Evolutionary conservation across 345 rosid species (phyloP).

Genomic region (Murraya paniculata): DNA sequence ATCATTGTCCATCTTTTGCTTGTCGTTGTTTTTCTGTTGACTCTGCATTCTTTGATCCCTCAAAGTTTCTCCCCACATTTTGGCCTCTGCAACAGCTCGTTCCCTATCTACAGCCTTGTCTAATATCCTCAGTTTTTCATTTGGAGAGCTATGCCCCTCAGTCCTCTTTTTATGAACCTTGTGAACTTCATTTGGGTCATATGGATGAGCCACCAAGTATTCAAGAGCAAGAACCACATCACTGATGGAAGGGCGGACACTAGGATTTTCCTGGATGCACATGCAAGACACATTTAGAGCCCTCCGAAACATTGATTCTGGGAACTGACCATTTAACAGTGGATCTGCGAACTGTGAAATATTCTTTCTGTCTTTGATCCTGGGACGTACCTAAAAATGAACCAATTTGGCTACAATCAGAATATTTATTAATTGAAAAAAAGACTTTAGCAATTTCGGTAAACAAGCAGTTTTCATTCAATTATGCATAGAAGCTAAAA

Average conservation of each 20-base stretch:
- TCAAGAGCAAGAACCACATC: slow-evolving; percentile 54
- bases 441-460: background rate
- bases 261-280: slow-evolving; percentile 50
- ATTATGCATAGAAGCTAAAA: background rate
- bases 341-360: slow-evolving; percentile 47
- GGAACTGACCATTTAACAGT: slow-evolving; percentile 30
- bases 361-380: slow-evolving; percentile 24
- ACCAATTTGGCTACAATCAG: background rate
- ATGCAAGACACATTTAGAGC: slow-evolving; percentile 49
- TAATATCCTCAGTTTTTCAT: slow-evolving; percentile 26
- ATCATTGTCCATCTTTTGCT: background rate
- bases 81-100: slow-evolving; percentile 37
- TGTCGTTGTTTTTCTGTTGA: background rate
- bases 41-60: slow-evolving; percentile 38
- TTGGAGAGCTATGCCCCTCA: slow-evolving; percentile 27
- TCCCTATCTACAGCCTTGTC: slow-evolving; percentile 37
- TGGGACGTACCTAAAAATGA: slow-evolving; percentile 35
- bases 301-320: slow-evolving; percentile 33
- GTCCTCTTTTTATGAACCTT: slow-evolving; percentile 10
- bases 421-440: background rate
- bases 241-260: slow-evolving; percentile 41
- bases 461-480: background rate
- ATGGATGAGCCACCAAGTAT: slow-evolving; percentile 33
- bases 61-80: slow-evolving; percentile 46
- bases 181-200: slow-evolving; percentile 7